Evolutionary conservation across 73 alveolate species (phyloP).

Genomic region (Breviolum minutum): DNA sequence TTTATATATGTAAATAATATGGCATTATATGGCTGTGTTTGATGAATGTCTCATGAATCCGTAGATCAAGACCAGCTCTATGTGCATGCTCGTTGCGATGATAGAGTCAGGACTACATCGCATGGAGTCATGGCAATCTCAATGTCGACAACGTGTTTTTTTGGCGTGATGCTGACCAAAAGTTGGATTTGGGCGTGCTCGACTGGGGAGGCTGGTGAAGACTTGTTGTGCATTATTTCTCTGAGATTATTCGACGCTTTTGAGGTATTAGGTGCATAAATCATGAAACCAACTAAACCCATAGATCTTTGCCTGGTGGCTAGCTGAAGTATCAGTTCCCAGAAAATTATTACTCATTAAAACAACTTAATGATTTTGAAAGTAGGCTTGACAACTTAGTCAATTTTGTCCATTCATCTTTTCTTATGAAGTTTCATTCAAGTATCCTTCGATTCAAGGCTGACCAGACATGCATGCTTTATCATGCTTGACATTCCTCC

Average conservation of each 20-base stretch:
- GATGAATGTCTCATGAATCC: background rate
- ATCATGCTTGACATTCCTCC: too few species aligned
- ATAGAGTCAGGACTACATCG: conserved; percentile 74
- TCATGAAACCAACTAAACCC: background rate
- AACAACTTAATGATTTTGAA: too few species aligned
- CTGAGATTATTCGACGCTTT: background rate
- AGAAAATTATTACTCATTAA: too few species aligned
- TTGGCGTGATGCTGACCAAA: conserved; percentile 52
- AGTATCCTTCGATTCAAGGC: too few species aligned
- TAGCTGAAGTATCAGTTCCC: too few species aligned
- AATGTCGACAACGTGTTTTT: conserved; percentile 83
- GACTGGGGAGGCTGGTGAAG: conserved; percentile 83
- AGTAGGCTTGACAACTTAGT: too few species aligned
- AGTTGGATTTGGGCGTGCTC: conserved; percentile 57
- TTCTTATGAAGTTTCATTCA: too few species aligned
- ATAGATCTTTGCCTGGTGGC: too few species aligned
- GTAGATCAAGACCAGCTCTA: background rate
- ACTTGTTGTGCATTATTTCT: background rate
- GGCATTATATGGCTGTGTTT: too few species aligned
- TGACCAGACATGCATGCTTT: too few species aligned
- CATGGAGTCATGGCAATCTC: conserved; percentile 90
- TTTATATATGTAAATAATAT: too few species aligned
- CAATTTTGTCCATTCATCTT: too few species aligned
- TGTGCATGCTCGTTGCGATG: background rate
- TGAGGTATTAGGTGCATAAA: background rate